Percentiles rank a stretch among this genome's conserved stretches.
phyloP scores from a whole-genome alignment of 176 grass and related monocot species.

The Raddia distichophylla region DNA sequence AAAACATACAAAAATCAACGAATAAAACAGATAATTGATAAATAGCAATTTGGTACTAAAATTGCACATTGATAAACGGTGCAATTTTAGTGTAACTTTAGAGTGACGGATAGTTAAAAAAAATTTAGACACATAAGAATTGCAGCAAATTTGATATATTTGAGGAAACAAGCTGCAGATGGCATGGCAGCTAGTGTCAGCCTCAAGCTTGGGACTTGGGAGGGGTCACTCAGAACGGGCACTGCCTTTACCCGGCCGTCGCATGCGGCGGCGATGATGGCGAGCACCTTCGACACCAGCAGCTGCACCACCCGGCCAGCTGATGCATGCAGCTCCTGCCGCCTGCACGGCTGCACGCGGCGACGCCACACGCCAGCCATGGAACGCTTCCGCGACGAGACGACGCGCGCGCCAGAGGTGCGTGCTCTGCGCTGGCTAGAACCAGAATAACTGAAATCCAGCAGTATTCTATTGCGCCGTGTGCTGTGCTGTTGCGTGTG shows the following conservation, averaged over 20 bases:
- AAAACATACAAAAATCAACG: too few species aligned
- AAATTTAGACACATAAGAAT: too few species aligned
- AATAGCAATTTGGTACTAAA: too few species aligned
- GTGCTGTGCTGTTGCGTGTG: background rate
- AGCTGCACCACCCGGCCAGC: background rate
- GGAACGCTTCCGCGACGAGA: background rate
- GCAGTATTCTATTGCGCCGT: background rate
- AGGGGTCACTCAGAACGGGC: background rate
- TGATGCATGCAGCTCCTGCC: background rate
- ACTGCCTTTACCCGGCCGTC: constrained; percentile 7
- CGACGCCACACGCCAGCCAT: background rate
- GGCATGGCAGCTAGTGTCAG: background rate
- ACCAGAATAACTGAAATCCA: background rate
- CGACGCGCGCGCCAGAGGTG: constrained; percentile 10
- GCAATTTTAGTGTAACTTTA: too few species aligned
- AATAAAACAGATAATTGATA: too few species aligned
- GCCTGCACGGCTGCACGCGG: background rate
- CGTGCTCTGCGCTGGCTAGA: too few species aligned
- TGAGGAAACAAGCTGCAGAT: too few species aligned
- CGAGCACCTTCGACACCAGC: background rate
- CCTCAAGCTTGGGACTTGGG: background rate
- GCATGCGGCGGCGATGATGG: constrained; percentile 19
- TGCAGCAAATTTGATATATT: too few species aligned
- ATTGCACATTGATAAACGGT: too few species aligned
- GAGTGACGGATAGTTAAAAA: too few species aligned